Conservation (phyloP, 78 protist genomes). For the Protostelium mycophagum region DNA sequence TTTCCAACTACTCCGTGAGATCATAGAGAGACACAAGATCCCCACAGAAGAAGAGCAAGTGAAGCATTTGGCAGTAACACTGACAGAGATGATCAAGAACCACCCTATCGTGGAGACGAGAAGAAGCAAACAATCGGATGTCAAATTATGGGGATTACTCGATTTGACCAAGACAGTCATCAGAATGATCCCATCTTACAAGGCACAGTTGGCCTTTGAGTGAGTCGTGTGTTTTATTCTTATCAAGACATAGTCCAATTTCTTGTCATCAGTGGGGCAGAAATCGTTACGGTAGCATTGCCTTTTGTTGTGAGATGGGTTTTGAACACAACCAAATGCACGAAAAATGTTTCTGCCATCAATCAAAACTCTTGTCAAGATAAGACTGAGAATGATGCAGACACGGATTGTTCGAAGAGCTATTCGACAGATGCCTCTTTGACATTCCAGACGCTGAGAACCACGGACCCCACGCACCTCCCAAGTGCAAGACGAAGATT, state of each 20-base stretch:
- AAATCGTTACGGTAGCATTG: too few species aligned
- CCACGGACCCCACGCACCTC: constrained; percentile 64
- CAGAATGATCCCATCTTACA: not conserved
- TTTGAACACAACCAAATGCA: too few species aligned
- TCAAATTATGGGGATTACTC: constrained; percentile 27
- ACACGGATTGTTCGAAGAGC: constrained; percentile 17
- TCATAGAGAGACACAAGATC: not conserved
- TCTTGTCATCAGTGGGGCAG: too few species aligned
- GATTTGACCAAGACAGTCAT: not conserved
- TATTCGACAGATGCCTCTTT: constrained; percentile 48
- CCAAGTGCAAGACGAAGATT: constrained; percentile 48
- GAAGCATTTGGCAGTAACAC: too few species aligned
- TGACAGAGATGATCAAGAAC: constrained; percentile 20
- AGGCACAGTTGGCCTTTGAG: not conserved
- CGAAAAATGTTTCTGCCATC: too few species aligned
- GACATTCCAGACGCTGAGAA: constrained; percentile 57
- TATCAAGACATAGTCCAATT: too few species aligned
- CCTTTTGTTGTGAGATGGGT: too few species aligned
- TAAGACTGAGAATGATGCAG: constrained; percentile 1
- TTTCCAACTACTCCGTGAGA: not conserved
- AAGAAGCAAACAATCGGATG: constrained; percentile 15
- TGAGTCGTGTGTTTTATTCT: too few species aligned
- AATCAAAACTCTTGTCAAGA: constrained; percentile 27
- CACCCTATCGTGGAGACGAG: constrained; percentile 52
- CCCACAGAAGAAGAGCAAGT: not conserved